Evolutionary conservation across 2,329 filamentous ascomycete species (phyloP), one percentile per base, ranked within the genome.

Genomic region (Penicillium sp.): DNA sequence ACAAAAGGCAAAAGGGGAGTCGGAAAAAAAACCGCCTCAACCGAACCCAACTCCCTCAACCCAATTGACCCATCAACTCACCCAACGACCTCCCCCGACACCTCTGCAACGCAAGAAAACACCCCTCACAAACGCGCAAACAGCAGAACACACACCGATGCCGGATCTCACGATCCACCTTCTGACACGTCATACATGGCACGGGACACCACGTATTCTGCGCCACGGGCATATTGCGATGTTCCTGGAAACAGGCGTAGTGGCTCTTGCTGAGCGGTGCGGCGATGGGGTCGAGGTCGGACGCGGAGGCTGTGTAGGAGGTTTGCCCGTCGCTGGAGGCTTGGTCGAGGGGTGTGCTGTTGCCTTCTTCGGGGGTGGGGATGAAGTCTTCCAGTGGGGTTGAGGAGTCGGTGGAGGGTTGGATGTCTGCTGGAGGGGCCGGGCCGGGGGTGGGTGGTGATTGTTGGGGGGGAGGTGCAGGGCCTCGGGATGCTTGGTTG

Each of bases 141-240:
- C 71, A 76, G 54, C 78, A 80, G 55, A 78, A 79, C 6, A 75
- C 72, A 60, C 78, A 80, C 38, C 73, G 73, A 60, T 75, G 71
- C 10, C 76, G 69, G 20, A 73, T 65, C 59, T 78, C 71, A 2
- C 68, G 71, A 55, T 78, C 75, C 12, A 70, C 68, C 52, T 76
- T 75, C 38, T 73, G 72, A 60, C 78, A 80, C 4, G 75, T 73
- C 76, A 79, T 79, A 65, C 78, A 80, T 10, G 76, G 77, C 37
- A 78, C 67, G 5, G 77, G 68, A 62, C 76, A 74, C 72, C 75
- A 75, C 55, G 68, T 63, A 59, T 80, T 80, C 48, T 69, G 70
- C n/a, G 73, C 67, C 2, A 64, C 56, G 1, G 67, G 68, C 71
- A 79, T 77, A 0, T 65, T 63, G 12, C 70, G 68, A 53, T 80